Percentiles rank a stretch among this genome's conserved stretches.
These are phyloP conservation scores for Lentinula sp. DNA, from an alignment of 768 basidiomycete genomes.

Conservation along the genomic window DNA sequence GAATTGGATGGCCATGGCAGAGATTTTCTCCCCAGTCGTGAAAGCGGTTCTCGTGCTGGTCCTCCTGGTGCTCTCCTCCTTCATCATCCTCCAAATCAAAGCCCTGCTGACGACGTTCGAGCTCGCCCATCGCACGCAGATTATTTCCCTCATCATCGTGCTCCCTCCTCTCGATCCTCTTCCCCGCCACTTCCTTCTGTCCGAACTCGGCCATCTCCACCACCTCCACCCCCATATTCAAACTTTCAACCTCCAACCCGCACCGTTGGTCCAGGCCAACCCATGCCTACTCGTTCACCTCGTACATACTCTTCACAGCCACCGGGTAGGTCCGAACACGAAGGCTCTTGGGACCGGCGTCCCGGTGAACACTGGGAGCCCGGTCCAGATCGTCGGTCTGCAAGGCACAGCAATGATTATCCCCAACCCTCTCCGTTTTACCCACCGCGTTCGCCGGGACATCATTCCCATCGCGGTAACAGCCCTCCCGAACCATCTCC, in stretches of 20 bases:
- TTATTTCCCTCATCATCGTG: slow-evolving; percentile 49
- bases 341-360: slow-evolving; percentile 58
- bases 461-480: slow-evolving; percentile 27
- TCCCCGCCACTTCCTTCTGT: slow-evolving; percentile 46
- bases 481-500: slow-evolving; percentile 64
- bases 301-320: slow-evolving; percentile 51
- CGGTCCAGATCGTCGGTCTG: slow-evolving; percentile 41
- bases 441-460: slow-evolving; percentile 33
- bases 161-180: slow-evolving; percentile 46
- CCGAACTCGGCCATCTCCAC: slow-evolving; percentile 47
- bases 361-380: slow-evolving; percentile 45
- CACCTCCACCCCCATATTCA: slow-evolving; percentile 42
- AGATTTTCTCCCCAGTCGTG: slow-evolving; percentile 44
- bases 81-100: slow-evolving; percentile 56
- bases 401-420: slow-evolving; percentile 37
- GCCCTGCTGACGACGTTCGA: slow-evolving; percentile 43
- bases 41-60: slow-evolving; percentile 43
- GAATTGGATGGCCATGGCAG: slow-evolving; percentile 51
- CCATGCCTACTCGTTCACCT: slow-evolving; percentile 55
- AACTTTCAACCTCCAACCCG: slow-evolving; percentile 40
- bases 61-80: slow-evolving; percentile 53
- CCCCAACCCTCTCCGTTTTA: slow-evolving; percentile 26
- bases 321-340: slow-evolving; percentile 42
- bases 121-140: slow-evolving; percentile 46
- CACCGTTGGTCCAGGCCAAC: slow-evolving; percentile 47